These are phyloP conservation scores for Aspergillus fructus DNA, from an alignment of 2,329 filamentous ascomycete genomes.

Conservation along the genomic window DNA sequence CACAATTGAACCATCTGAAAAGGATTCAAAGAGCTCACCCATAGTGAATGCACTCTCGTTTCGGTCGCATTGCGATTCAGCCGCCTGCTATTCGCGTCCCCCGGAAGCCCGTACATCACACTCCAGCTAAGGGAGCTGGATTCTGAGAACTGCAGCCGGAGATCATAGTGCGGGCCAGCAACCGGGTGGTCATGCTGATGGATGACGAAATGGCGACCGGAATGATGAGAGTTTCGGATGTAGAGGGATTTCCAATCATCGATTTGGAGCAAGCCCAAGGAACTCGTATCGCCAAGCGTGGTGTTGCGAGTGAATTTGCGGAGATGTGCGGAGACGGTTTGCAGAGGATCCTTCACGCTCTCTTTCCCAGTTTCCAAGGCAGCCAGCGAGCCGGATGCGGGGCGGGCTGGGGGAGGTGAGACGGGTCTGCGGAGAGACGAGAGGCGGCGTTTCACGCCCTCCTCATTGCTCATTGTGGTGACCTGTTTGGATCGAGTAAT, in stretches of 20 bases:
- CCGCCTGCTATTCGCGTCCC: slow-evolving; percentile 56
- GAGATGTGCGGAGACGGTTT: slow-evolving; percentile 48
- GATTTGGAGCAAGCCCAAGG: not conserved
- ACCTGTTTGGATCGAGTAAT: not conserved
- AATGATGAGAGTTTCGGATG: slow-evolving; percentile 43
- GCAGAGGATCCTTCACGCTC: slow-evolving; percentile 49
- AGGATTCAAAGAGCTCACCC: slow-evolving; percentile 41
- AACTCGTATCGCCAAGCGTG: slow-evolving; percentile 4
- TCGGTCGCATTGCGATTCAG: slow-evolving; percentile 61
- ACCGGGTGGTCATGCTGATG: slow-evolving; percentile 73
- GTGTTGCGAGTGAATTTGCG: slow-evolving; percentile 18
- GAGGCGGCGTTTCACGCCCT: not conserved
- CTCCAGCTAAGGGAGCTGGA: slow-evolving; percentile 65
- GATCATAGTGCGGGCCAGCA: slow-evolving; percentile 67
- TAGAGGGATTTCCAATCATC: slow-evolving; percentile 48
- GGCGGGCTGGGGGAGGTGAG: slow-evolving; percentile 4
- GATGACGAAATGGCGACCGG: slow-evolving; percentile 63
- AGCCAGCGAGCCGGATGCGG: slow-evolving; percentile 27
- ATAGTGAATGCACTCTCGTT: slow-evolving; percentile 61
- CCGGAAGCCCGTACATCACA: slow-evolving; percentile 63
- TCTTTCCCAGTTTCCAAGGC: slow-evolving; percentile 54
- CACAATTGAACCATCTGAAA: not conserved
- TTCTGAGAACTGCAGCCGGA: slow-evolving; percentile 67
- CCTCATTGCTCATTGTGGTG: not conserved
- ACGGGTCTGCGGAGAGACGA: slow-evolving; percentile 1